phyloP scores from a whole-genome alignment of 768 basidiomycete genomes.

The Pleurotus sapidus region DNA sequence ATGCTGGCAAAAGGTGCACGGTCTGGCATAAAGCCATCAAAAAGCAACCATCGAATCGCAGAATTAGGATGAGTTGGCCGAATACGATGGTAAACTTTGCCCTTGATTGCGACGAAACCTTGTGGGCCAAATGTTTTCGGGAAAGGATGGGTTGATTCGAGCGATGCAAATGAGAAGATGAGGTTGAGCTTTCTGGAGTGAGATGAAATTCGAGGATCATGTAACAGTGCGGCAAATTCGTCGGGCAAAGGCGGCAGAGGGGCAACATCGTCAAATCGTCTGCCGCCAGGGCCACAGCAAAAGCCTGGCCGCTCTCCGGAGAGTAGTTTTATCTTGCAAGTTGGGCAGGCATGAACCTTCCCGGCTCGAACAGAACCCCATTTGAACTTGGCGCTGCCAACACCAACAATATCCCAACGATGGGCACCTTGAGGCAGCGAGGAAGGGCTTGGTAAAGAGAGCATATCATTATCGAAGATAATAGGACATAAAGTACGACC shows the following conservation, averaged over 20 bases:
- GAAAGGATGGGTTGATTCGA: slow-evolving; percentile 23
- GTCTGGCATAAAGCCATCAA: slow-evolving; percentile 21
- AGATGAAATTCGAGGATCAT: slow-evolving; percentile 21
- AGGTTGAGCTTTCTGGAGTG: slow-evolving; percentile 25
- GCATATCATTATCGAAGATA: no score
- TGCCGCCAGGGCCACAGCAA: slow-evolving; percentile 27
- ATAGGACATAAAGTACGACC: no score
- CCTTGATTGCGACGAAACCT: slow-evolving; percentile 23
- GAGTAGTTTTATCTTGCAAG: slow-evolving; percentile 20
- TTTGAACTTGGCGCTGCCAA: neutral
- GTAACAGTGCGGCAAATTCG: slow-evolving; percentile 21
- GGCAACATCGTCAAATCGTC: slow-evolving; percentile 16
- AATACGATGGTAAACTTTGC: slow-evolving; percentile 28
- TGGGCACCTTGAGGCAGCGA: no score
- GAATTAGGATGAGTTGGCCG: slow-evolving; percentile 22
- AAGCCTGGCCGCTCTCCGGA: slow-evolving; percentile 27
- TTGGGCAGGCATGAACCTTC: slow-evolving; percentile 13
- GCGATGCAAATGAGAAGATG: slow-evolving; percentile 27
- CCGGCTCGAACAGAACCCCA: neutral
- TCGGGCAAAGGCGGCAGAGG: slow-evolving; percentile 17
- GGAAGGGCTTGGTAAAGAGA: no score
- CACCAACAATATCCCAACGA: neutral
- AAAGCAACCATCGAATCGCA: slow-evolving; percentile 28
- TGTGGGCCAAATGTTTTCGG: slow-evolving; percentile 2
- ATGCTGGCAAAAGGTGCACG: neutral